Percentiles rank a stretch among this genome's conserved stretches.
phyloP scores from a whole-genome alignment of 108 stramenopile species.

The Discostella stelligeroides region DNA sequence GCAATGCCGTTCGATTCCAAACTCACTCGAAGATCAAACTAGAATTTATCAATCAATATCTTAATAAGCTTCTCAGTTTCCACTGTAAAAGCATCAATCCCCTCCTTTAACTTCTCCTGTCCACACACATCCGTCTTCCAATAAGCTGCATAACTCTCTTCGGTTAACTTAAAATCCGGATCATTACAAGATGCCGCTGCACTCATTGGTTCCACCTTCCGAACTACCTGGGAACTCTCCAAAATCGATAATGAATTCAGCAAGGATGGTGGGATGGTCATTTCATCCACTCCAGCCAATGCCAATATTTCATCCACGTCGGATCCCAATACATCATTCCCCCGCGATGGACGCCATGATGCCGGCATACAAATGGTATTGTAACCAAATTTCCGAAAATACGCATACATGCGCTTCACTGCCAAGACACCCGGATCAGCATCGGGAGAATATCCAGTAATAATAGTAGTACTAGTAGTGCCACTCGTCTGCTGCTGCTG shows the following conservation, averaged over 20 bases:
- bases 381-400: conserved; percentile 85
- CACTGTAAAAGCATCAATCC: conserved; percentile 86
- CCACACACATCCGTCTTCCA: conserved; percentile 94
- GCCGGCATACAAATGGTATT: conserved; percentile 98
- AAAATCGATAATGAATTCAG: conserved; percentile 57
- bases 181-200: conserved; percentile 62
- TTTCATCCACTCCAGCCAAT: conserved; percentile 83
- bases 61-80: conserved; percentile 88
- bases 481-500: conserved; percentile 49
- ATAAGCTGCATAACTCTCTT: conserved; percentile 60
- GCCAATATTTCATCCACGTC: conserved; percentile 84
- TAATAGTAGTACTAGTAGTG: too few species aligned
- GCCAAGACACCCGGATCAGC: conserved; percentile 93
- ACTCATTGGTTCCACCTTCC: conserved; percentile 43
- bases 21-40: too few species aligned
- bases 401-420: conserved; percentile 90
- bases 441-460: conserved; percentile 65
- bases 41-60: conserved; percentile 69
- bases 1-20: too few species aligned
- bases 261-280: conserved; percentile 85
- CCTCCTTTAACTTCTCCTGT: conserved; percentile 92
- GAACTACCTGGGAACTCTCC: conserved; percentile 36
- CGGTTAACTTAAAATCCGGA: conserved; percentile 58
- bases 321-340: conserved; percentile 60
- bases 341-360: conserved; percentile 89